Percentiles rank a stretch among this genome's conserved stretches.
Conservation (phyloP, 495 filamentous ascomycete genomes). For the Hypoxylon lienhwacheense region DNA sequence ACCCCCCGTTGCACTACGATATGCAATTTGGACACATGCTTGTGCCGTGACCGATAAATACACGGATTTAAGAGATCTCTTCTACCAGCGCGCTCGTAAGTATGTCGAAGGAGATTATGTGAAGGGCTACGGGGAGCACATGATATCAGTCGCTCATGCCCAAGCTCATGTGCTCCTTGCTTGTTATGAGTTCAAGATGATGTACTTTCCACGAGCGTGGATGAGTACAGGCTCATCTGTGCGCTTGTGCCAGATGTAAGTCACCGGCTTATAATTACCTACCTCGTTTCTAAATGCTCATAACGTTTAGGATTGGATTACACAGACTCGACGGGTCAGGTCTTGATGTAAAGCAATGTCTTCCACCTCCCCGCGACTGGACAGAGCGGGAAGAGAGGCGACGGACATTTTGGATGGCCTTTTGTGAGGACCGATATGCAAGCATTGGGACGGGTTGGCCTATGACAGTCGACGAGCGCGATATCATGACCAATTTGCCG, state of each 20-base stretch:
- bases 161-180: conserved; percentile 82
- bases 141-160: conserved; percentile 77
- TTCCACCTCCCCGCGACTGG: conserved; percentile 87
- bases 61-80: conserved; percentile 71
- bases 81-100: conserved; percentile 85
- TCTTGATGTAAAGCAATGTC: conserved; percentile 88
- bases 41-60: conserved; percentile 83
- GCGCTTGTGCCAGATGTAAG: conserved; percentile 75
- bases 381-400: conserved; percentile 89
- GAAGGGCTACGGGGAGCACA: conserved; percentile 86
- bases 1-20: conserved; percentile 85
- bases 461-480: conserved; percentile 87
- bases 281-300: conserved; percentile 9
- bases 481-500: conserved; percentile 87
- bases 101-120: conserved; percentile 89
- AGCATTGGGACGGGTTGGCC: conserved; percentile 99
- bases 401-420: conserved; percentile 93
- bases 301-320: conserved; percentile 66
- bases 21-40: conserved; percentile 91
- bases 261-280: background rate
- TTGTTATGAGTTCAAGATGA: conserved; percentile 92
- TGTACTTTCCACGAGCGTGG: conserved; percentile 98
- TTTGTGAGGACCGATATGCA: conserved; percentile 86
- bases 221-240: conserved; percentile 80
- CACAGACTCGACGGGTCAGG: conserved; percentile 86